Percentiles rank a stretch among this genome's conserved stretches.
Evolutionary conservation across 2,329 filamentous ascomycete genomes (phyloP).

Genomic region (Madurella mycetomatis): DNA sequence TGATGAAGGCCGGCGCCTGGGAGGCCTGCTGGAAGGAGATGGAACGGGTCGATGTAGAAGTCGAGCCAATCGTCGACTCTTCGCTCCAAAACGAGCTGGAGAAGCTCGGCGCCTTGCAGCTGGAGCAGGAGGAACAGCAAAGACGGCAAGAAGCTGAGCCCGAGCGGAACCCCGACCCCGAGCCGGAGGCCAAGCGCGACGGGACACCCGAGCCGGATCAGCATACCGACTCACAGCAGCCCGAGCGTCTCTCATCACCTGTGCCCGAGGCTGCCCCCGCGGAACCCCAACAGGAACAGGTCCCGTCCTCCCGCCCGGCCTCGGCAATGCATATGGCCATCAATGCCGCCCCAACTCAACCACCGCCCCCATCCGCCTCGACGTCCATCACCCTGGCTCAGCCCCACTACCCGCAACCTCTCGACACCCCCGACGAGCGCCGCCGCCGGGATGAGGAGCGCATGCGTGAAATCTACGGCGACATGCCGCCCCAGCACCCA

Average conservation of each 20-base stretch:
- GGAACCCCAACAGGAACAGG: background rate
- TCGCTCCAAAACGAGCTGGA: slow-evolving; percentile 57
- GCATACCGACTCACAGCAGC: slow-evolving; percentile 22
- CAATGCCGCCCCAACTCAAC: slow-evolving; percentile 21
- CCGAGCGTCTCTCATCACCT: background rate
- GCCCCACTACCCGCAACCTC: slow-evolving; percentile 11
- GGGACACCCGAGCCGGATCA: slow-evolving; percentile 24
- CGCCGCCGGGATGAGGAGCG: slow-evolving; percentile 46
- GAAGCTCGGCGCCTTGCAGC: slow-evolving; percentile 40
- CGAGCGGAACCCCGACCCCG: background rate
- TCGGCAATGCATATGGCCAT: slow-evolving; percentile 11
- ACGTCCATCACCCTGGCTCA: slow-evolving; percentile 11
- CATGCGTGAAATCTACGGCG: slow-evolving; percentile 51
- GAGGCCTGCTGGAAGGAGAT: slow-evolving; percentile 93
- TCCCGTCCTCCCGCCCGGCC: slow-evolving; percentile 15
- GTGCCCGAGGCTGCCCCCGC: slow-evolving; percentile 2
- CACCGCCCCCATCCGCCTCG: slow-evolving; percentile 14
- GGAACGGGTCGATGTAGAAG: slow-evolving; percentile 95
- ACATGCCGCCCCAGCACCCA: slow-evolving; percentile 1
- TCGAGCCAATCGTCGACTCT: slow-evolving; percentile 67
- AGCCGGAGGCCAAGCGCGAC: background rate
- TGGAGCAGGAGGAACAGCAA: slow-evolving; percentile 39
- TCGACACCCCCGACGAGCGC: slow-evolving; percentile 32
- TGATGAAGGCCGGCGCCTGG: slow-evolving; percentile 92
- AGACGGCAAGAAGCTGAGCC: slow-evolving; percentile 25